phyloP scores from a whole-genome alignment of 1,284 basidiomycete genomes.

The Coriolopsis trogii region DNA sequence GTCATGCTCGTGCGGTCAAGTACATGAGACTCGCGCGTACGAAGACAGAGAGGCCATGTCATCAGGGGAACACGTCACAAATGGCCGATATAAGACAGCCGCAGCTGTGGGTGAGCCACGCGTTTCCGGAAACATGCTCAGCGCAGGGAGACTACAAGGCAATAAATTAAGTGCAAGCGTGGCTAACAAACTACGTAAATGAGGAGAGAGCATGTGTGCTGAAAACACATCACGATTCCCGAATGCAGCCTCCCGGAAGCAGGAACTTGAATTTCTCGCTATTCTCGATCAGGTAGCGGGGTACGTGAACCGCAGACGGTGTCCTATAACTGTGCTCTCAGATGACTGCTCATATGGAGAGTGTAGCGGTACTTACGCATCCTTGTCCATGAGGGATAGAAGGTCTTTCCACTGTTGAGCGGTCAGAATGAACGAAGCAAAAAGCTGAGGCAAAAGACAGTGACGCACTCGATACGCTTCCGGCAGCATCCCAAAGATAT shows the following conservation, averaged over 20 bases:
- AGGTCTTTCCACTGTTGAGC: conserved; percentile 58
- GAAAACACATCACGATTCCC: conserved; percentile 13
- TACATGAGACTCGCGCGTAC: no score
- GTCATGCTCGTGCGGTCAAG: no score
- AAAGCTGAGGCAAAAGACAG: conserved; percentile 16
- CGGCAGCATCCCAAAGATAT: conserved; percentile 69
- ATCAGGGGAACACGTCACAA: not conserved
- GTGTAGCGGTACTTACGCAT: conserved; percentile 43
- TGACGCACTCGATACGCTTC: conserved; percentile 53
- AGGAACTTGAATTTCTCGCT: conserved; percentile 55
- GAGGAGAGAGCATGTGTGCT: not conserved
- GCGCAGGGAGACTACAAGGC: no score
- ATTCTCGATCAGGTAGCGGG: conserved; percentile 53
- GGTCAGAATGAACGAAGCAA: conserved; percentile 5
- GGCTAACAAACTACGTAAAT: not conserved
- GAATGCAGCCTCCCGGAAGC: conserved; percentile 58
- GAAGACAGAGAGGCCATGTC: not conserved
- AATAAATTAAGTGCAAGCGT: no score
- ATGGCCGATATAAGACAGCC: no score
- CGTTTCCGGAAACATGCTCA: no score
- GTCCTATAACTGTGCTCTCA: conserved; percentile 23
- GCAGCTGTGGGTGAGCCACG: no score
- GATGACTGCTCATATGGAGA: not conserved
- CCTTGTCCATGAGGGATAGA: conserved; percentile 50
- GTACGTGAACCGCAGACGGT: conserved; percentile 53